Conservation (phyloP, 768 basidiomycete genomes). For the Pleurotus giganteus region DNA sequence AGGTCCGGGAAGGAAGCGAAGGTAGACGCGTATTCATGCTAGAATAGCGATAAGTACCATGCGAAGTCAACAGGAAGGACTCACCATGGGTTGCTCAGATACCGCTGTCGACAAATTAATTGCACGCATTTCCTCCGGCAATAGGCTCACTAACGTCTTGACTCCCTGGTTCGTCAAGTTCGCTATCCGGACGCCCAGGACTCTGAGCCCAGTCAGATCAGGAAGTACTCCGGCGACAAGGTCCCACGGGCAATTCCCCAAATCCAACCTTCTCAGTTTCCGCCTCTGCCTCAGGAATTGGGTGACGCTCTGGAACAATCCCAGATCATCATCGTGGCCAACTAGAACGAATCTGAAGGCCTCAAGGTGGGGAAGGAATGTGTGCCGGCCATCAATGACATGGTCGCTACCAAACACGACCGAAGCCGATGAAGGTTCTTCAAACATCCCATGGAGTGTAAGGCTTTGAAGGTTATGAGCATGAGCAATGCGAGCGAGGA, state of each 20-base stretch:
- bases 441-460: conserved; percentile 66
- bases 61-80: conserved; percentile 16
- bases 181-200: conserved; percentile 56
- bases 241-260: conserved; percentile 68
- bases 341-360: conserved; percentile 64
- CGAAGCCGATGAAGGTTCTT: conserved; percentile 52
- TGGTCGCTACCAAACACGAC: conserved; percentile 65
- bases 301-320: conserved; percentile 52
- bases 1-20: conserved; percentile 50
- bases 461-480: conserved; percentile 60
- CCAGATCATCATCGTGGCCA: conserved; percentile 56
- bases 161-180: conserved; percentile 41
- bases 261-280: conserved; percentile 52
- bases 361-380: conserved; percentile 60
- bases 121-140: conserved; percentile 50
- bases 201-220: conserved; percentile 48
- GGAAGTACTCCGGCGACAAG: conserved; percentile 50
- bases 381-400: conserved; percentile 54
- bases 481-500: conserved; percentile 61
- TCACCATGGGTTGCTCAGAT: conserved; percentile 49
- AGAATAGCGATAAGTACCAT: not conserved
- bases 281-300: conserved; percentile 50
- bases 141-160: conserved; percentile 32
- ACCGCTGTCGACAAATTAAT: conserved; percentile 51
- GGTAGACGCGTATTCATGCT: conserved; percentile 52